Base-by-base conservation (phyloP, 2,329 filamentous ascomycete species). In the Fusarium sp. region DNA sequence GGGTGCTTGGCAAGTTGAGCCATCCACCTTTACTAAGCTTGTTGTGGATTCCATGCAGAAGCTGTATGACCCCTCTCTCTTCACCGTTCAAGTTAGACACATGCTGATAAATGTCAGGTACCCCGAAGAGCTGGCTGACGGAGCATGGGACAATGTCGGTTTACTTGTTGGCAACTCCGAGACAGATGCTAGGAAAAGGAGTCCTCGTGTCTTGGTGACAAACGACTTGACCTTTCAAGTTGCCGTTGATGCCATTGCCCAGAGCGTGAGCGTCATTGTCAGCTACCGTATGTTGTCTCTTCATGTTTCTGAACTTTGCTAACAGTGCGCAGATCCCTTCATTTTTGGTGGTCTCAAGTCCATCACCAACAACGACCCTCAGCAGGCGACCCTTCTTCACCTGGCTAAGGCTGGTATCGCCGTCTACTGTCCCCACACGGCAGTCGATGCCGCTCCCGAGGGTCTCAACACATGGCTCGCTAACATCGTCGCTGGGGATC, bases 81-180 rank as follows among this genome's bases (percentile, higher is more conserved):
- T 22, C 4, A 5, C 9, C 22, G 18, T 4, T 45, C 9, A 20
- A 9, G 18, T 20, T 27, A 13, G 20, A 20, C 20, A 20, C 16
- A n/a, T 20, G 27, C n/a, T 20, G 9, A 56, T 14, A 22, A 8
- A 45, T 7, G 39, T 5, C 13, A 97, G 95, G 69, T 99, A 98
- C 81, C 97, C 97, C 0, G 94, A 97, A 81, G 91, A 91, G 69
- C 87, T 98, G 48, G 97, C 97, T 11, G 97, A 98, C 81, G 92
- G 92, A 77, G 92, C 93, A 75, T 99, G 95, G 89, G 97, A 99
- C 82, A 99, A 99, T 80, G 98, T 97, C n/a, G 97, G 97, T 59
- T 89, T 98, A 62, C 88, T 97, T 59, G 78, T 88, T 64, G 84
- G 84, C 71, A 86, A 86, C 76, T 81, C 85, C n/a, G 78, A 82